Evolutionary conservation across 345 rosid genomes (phyloP).

Genomic region (Theobroma cacao): DNA sequence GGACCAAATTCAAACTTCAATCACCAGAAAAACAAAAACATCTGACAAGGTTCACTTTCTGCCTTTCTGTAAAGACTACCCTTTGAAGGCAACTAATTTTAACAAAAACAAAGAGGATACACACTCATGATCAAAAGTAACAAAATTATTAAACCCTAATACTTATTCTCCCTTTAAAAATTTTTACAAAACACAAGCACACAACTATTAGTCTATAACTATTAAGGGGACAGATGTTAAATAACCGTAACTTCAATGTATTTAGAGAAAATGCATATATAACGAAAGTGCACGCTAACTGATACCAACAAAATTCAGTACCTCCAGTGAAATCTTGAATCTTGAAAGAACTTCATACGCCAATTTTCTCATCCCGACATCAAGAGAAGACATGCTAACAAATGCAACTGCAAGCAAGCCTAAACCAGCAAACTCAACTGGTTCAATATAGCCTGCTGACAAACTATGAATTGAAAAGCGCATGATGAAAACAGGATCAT

Average conservation of each 20-base stretch:
- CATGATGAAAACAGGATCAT: constrained; percentile 86
- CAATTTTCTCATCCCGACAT: constrained; percentile 74
- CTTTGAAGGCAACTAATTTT: background rate
- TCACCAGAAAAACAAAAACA: too few species aligned
- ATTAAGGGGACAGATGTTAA: background rate
- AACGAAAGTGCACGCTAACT: background rate
- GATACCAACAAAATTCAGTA: constrained; percentile 23
- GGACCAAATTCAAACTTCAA: too few species aligned
- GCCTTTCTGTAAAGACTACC: background rate
- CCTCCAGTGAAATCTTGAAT: constrained; percentile 70
- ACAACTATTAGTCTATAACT: background rate
- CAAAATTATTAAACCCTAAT: background rate
- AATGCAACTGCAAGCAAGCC: constrained; percentile 92
- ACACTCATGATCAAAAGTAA: background rate
- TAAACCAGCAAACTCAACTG: constrained; percentile 73
- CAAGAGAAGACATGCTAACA: constrained; percentile 79
- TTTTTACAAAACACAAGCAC: background rate
- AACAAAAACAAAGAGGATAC: background rate
- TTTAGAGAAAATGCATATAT: background rate
- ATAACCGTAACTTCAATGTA: background rate
- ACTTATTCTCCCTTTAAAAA: background rate
- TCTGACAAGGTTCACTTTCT: background rate
- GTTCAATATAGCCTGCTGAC: constrained; percentile 65
- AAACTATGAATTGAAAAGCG: constrained; percentile 62
- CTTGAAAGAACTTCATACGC: constrained; percentile 69